Percentiles rank a stretch among this genome's conserved stretches.
phyloP scores from a whole-genome alignment of 164 flowering plant species.

The Pachysandra terminalis region DNA sequence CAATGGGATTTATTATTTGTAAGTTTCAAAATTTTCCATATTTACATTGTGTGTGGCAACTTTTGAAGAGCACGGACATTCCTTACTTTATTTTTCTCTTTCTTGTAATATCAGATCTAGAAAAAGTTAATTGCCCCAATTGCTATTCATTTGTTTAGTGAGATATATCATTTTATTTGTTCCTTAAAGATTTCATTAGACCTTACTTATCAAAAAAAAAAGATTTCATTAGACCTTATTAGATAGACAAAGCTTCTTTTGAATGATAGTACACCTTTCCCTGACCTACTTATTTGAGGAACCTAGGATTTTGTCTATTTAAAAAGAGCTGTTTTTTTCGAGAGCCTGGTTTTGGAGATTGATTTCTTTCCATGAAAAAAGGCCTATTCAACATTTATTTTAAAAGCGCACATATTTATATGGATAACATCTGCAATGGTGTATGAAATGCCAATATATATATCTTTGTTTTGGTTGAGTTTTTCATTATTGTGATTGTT shows the following conservation, averaged over 20 bases:
- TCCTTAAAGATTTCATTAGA: not conserved
- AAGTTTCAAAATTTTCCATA: conserved; percentile 4
- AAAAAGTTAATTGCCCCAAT: not conserved
- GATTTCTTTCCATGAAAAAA: not conserved
- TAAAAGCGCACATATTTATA: not conserved
- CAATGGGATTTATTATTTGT: not conserved
- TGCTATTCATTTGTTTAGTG: not conserved
- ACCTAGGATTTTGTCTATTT: no score
- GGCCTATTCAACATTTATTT: not conserved
- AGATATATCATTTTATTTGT: not conserved
- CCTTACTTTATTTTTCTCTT: no score
- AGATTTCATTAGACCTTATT: not conserved
- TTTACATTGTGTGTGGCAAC: not conserved
- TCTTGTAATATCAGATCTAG: not conserved
- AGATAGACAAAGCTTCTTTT: no score
- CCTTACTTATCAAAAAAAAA: no score
- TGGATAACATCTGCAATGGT: not conserved
- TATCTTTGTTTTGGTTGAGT: not conserved
- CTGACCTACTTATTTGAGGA: not conserved
- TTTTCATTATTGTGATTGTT: not conserved
- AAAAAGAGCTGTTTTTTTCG: not conserved
- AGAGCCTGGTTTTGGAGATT: not conserved
- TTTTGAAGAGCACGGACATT: not conserved
- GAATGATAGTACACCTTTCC: no score
- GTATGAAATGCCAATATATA: no score